phyloP scores from a whole-genome alignment of 2,329 filamentous ascomycete species.

The Phialocephala subalpina region DNA sequence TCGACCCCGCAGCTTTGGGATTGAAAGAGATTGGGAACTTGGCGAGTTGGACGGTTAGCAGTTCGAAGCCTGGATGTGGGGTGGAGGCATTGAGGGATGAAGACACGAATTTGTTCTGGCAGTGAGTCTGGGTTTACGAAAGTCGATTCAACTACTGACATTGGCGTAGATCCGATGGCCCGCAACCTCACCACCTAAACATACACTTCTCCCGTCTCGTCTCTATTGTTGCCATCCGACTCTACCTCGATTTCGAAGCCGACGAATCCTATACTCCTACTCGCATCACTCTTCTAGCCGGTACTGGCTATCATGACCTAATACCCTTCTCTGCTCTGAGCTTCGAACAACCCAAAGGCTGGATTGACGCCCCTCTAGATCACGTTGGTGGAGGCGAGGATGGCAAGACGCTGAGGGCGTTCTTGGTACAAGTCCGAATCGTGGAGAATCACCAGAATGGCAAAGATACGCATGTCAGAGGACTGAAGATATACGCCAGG shows the following conservation, averaged over 20 bases:
- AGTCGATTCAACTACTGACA: background rate
- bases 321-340: constrained; percentile 86
- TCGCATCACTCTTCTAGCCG: constrained; percentile 86
- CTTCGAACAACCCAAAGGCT: constrained; percentile 82
- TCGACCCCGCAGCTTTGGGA: constrained; percentile 59
- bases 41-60: constrained; percentile 83
- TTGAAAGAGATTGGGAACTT: constrained; percentile 87
- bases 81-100: constrained; percentile 79
- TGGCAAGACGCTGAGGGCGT: constrained; percentile 82
- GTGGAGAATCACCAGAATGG: constrained; percentile 99
- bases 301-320: constrained; percentile 90
- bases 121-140: constrained; percentile 57
- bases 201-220: constrained; percentile 88
- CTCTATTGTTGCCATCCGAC: constrained; percentile 78
- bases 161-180: constrained; percentile 74
- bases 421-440: constrained; percentile 88
- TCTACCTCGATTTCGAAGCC: constrained; percentile 88
- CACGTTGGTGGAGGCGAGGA: constrained; percentile 65
- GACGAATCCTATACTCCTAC: constrained; percentile 98
- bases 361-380: constrained; percentile 83
- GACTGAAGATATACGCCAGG: constrained; percentile 81
- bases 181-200: constrained; percentile 82
- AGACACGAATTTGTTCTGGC: constrained; percentile 79
- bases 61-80: constrained; percentile 81
- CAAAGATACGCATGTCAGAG: constrained; percentile 97